Evolutionary conservation across 1,139 yeast genomes (phyloP).

Genomic region (Trichomonascaceae sp.): DNA sequence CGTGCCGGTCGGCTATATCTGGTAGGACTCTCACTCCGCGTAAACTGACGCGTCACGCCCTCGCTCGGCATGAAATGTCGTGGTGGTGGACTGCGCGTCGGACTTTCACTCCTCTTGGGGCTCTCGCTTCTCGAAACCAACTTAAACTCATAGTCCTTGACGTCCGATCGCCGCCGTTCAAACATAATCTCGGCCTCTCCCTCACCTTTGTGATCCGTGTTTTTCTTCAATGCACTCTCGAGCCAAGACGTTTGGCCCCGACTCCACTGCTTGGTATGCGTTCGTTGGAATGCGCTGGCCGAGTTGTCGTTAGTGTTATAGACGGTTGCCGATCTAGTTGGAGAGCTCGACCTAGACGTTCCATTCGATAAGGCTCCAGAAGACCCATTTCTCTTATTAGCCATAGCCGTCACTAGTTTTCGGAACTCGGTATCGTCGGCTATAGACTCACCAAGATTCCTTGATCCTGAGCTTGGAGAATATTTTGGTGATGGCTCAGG

Average conservation of each 20-base stretch:
- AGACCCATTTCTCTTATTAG: too few relatives aligned
- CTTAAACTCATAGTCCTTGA: slow-evolving; percentile 1
- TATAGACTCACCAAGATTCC: too few relatives aligned
- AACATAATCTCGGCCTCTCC: slow-evolving; percentile 8
- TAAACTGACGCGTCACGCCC: neutral
- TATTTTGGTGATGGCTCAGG: too few relatives aligned
- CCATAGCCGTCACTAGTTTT: too few relatives aligned
- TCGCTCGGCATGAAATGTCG: slow-evolving; percentile 1
- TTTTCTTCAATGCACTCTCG: slow-evolving; percentile 19
- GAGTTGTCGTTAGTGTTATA: too few relatives aligned
- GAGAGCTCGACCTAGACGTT: too few relatives aligned
- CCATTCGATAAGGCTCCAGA: too few relatives aligned
- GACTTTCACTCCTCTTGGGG: slow-evolving; percentile 1
- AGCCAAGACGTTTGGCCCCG: slow-evolving; percentile 19
- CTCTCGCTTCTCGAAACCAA: slow-evolving; percentile 3
- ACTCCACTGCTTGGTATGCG: neutral
- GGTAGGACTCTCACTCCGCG: slow-evolving; percentile 6
- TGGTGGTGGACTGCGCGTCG: slow-evolving; percentile 1
- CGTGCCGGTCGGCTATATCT: slow-evolving; percentile 5
- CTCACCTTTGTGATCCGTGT: slow-evolving; percentile 8
- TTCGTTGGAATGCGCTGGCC: too few relatives aligned
- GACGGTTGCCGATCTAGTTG: too few relatives aligned
- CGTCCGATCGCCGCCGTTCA: slow-evolving; percentile 2
- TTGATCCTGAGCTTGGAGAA: too few relatives aligned
- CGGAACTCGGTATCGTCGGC: too few relatives aligned